These are phyloP conservation scores for Lycium ferocissimum DNA, from an alignment of 257 asterid species.

Conservation along the genomic window DNA sequence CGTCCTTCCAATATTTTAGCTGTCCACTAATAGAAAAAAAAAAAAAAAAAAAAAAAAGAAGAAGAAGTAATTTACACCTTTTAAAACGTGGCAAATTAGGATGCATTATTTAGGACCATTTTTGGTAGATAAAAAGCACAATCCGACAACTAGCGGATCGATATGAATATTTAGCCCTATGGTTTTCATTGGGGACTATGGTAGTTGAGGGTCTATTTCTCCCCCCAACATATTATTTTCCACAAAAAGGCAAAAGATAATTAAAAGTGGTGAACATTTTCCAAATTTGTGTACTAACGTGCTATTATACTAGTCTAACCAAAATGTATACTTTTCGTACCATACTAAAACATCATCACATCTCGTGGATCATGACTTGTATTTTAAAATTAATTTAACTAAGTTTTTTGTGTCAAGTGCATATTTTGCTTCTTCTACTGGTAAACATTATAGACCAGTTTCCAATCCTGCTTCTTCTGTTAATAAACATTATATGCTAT, in stretches of 20 bases:
- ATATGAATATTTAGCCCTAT: background rate
- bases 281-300: background rate
- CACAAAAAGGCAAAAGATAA: background rate
- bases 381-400: too few relatives aligned
- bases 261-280: background rate
- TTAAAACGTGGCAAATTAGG: background rate
- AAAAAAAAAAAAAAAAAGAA: background rate
- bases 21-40: background rate
- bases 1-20: background rate
- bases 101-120: background rate
- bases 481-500: too few relatives aligned
- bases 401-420: background rate
- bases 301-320: background rate
- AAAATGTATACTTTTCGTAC: background rate
- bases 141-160: background rate
- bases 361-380: background rate
- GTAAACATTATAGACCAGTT: too few relatives aligned
- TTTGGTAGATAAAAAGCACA: constrained; percentile 14
- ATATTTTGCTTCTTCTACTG: too few relatives aligned
- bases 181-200: too few relatives aligned
- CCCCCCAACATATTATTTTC: background rate
- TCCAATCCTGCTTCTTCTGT: too few relatives aligned
- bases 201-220: background rate
- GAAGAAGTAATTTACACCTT: background rate
- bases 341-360: background rate